A percentile compares a stretch with the other conserved stretches of the same genome.
These are phyloP conservation scores for Beta vulgaris DNA, from an alignment of 148 eudicot species.

Conservation along the genomic window DNA sequence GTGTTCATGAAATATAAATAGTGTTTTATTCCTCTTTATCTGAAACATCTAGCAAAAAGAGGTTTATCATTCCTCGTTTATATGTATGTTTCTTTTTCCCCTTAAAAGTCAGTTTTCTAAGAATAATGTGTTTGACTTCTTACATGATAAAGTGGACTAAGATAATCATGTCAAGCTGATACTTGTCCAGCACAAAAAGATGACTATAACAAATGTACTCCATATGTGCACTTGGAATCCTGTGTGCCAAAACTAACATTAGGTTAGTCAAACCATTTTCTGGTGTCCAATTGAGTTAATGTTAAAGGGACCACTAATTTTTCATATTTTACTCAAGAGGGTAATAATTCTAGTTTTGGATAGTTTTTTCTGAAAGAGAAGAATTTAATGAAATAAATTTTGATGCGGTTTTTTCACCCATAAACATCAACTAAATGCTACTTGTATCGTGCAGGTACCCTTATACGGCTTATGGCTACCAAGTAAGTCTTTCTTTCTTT, in stretches of 20 bases:
- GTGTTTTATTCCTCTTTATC: too few species aligned
- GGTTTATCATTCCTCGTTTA: too few species aligned
- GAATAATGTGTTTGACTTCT: neutral
- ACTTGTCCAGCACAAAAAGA: neutral
- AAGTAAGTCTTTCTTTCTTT: conserved; percentile 43
- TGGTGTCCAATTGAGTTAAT: conserved; percentile 16
- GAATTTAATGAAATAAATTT: neutral
- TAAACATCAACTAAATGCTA: conserved; percentile 23
- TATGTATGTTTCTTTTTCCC: too few species aligned
- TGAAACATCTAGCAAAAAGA: too few species aligned
- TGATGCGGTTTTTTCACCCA: conserved; percentile 8
- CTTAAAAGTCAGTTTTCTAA: too few species aligned
- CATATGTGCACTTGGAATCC: neutral
- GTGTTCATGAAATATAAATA: too few species aligned
- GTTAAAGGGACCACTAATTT: conserved; percentile 23
- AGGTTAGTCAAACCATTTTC: conserved; percentile 2
- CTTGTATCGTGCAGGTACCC: conserved; percentile 48
- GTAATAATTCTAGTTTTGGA: conserved; percentile 14
- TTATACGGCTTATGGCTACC: conserved; percentile 56
- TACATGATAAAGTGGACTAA: neutral
- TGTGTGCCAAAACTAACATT: neutral
- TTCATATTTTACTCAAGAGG: conserved; percentile 3
- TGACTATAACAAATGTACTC: neutral
- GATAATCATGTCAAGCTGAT: conserved; percentile 6
- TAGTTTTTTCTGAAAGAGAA: conserved; percentile 16